A percentile compares a stretch with the other conserved stretches of the same genome.
These are phyloP conservation scores for Fomitopsis pulvina DNA, from an alignment of 768 basidiomycete genomes.

Conservation along the genomic window DNA sequence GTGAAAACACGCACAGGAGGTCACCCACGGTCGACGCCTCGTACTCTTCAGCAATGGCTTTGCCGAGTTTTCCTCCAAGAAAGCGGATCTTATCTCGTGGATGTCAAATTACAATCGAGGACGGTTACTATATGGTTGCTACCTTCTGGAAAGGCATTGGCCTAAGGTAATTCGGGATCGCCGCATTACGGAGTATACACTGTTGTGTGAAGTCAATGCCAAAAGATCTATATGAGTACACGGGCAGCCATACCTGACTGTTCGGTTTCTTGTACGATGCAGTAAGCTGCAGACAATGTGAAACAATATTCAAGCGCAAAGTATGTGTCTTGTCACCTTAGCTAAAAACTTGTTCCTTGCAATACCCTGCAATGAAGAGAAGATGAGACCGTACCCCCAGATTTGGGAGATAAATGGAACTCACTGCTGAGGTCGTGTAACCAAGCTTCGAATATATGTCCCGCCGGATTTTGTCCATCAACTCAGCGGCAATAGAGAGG, in stretches of 20 bases:
- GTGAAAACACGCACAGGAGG: constrained; percentile 55
- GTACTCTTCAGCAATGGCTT: constrained; percentile 80
- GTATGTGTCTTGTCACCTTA: constrained; percentile 47
- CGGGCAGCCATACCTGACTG: constrained; percentile 52
- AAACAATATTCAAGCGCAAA: not conserved
- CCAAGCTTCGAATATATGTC: constrained; percentile 67
- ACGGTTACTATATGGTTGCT: not conserved
- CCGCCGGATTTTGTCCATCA: constrained; percentile 70
- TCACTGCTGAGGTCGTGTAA: constrained; percentile 90
- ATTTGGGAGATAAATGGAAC: constrained; percentile 19
- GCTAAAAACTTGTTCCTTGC: constrained; percentile 92
- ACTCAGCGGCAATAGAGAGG: constrained; percentile 78
- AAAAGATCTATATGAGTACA: not conserved
- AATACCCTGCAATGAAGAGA: constrained; percentile 53
- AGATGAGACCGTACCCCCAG: not conserved
- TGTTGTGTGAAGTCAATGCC: too few relatives aligned
- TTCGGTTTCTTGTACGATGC: constrained; percentile 92
- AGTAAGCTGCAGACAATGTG: constrained; percentile 47
- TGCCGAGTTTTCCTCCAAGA: constrained; percentile 91
- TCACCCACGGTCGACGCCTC: constrained; percentile 88
- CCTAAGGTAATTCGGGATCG: constrained; percentile 77
- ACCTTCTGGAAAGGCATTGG: constrained; percentile 68
- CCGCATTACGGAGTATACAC: constrained; percentile 79
- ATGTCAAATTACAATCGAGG: not conserved
- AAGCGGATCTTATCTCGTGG: constrained; percentile 67